Evolutionary conservation across 202 grass and related monocot species (phyloP), one percentile per base, ranked within the genome.

Genomic region (Brachypodium distachyon): DNA sequence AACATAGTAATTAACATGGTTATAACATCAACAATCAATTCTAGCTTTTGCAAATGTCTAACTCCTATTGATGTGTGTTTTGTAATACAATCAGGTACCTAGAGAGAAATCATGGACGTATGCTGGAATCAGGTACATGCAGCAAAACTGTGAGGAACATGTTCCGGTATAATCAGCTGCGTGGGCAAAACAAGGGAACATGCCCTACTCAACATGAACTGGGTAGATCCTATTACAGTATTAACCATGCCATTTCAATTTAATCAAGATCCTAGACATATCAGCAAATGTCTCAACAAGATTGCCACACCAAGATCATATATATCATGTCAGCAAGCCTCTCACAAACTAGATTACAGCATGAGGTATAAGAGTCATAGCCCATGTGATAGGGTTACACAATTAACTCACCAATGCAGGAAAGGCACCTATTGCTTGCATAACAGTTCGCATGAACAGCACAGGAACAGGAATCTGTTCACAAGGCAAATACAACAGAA

Each of bases 401-500:
- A 74, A 37, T 42, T 78, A 56, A 89, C 91, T 80, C 80, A 97
- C 95, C 87, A 97, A 75, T 73, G 89, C 84, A 86, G 95, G 95
- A 73, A 94, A 94, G 77, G 77, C 77, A 62, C 89, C 77, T 70
- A 94, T 94, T 50, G 91, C 89, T 87, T 94, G 95, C 82, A 97
- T 90, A 73, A 97, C 91, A 69, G 95, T 97, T 87, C 95, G 80
- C 95, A 97, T 97, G 71, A 97, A 97, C 48, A 97, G 85, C 77
- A 97, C 84, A 81, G 95, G 95, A 62, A 97, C 91, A 76, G 95
- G 95, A 73, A 94, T 97, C 59, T 97, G 95, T 67, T 97, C 95
- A 67, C 32, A 41, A 42, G 70, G 51, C 27, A 40, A 4, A 40
- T 83, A 73, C 9, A 49, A 21, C 17, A 16, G 17, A 62, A 61